Evolutionary conservation across 768 basidiomycete species (phyloP), one percentile per base, ranked within the genome.

Genomic region (Saitozyma podzolica): DNA sequence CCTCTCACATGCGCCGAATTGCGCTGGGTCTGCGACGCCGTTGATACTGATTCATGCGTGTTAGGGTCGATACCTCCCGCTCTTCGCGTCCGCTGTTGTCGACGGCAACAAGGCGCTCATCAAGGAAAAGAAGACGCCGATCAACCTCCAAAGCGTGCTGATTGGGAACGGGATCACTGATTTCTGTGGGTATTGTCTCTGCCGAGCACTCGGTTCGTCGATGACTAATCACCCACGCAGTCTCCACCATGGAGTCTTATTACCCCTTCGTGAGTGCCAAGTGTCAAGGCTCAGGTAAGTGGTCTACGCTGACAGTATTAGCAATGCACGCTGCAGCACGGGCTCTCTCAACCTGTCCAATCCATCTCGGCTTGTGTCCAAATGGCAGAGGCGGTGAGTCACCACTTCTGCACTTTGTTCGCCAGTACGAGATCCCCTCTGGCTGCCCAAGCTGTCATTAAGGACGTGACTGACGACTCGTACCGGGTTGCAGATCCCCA

Each of bases 141-240:
- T 91, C 65, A 90, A 91, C 74, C 81, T 92, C 6, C 80, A 84
- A 59, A 87, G 85, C 61, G 83, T 89, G n/a, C 81, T 91, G 75
- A 90, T 91, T 59, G 89, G 83, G 78, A 40, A 85, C 83, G 49
- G 83, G 82, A 72, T 75, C 58, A 79, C 79, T 9, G 73, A 76
- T 50, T 58, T 57, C n/a, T 65, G 74, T 78, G 54, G 60, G 70
- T 54, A 3, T 55, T 29, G 7, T 54, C 40, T 17, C 16, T 29
- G 29, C 45, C 45, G 45, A 11, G 45, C 11, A 17, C 45, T 47
- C 45, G 6, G 45, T 17, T 6, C 45, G 6, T 11, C 11, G 29
- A 29, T 29, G 29, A 29, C 29, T 29, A 29, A 29, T 5, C 29
- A 29, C 5, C 29, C 6, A 17, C 54, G 3, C 49, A 75, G 67